Evolutionary conservation across 306 rosid genomes (phyloP), one percentile per base, ranked within the genome.

Genomic region (Delonix regia): DNA sequence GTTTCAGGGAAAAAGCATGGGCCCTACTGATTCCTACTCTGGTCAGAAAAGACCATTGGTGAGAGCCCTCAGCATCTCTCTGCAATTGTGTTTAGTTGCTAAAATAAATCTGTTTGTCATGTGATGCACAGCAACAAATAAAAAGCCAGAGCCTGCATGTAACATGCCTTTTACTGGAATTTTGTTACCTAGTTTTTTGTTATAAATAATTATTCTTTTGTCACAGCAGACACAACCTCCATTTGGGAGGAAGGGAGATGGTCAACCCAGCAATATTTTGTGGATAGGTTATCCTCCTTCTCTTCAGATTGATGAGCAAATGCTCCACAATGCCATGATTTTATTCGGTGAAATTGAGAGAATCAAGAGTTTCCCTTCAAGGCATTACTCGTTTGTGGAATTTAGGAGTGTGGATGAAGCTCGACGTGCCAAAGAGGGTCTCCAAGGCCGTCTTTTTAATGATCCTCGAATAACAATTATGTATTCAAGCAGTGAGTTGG

Each of bases 271-370:
- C 69, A 93, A 90, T 15, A 81, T 89, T 81, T 87, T 95, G 83
- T 95, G 97, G 96, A 81, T 95, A 44, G 96, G 98, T 59, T 95
- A 93, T 82, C 99, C 99, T 76, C 93, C 99, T 64, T 83, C 88
- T 74, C 85, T 95, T 83, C 98, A 88, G 87, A 92, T 95, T 76
- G 99, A 95, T 21, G 98, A 95, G 85, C 99, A 95, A 84, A 95
- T 95, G 99, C 98, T 95, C 57, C 99, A 95, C 82, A 95, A 95
- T 84, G 99, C 99, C 27, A 93, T 95, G 99, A 95, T 95, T 78
- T 90, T 95, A 81, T 95, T 95, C 75, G 99, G 99, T 67, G 99
- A 95, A 88, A 95, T 95, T 39, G 98, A 95, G 89, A 91, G 91
- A 77, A 93, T 95, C 73, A 91, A 87, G 87, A 95, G 97, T 79